Evolutionary conservation across 345 rosid genomes (phyloP).

Genomic region (Eucalyptus pauciflora): DNA sequence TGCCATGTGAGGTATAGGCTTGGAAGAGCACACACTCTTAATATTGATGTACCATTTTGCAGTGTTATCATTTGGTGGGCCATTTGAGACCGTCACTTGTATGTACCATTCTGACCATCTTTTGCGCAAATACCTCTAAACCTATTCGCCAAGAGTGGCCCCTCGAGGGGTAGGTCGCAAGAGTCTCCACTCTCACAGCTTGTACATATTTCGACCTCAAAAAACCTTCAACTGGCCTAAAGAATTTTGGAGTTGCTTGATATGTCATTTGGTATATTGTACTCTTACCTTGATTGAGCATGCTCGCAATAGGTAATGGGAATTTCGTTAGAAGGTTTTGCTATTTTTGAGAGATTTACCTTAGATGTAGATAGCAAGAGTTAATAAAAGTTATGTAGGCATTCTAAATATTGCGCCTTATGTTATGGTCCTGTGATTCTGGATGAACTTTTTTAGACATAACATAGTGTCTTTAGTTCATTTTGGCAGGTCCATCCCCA

Average conservation of each 20-base stretch:
- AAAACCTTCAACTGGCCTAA: not conserved
- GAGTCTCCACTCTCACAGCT: not conserved
- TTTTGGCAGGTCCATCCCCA: not conserved
- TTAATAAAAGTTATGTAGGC: not conserved
- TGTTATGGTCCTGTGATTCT: not conserved
- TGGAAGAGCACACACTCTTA: too few relatives aligned
- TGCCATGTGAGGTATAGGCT: too few relatives aligned
- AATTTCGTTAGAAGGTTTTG: not conserved
- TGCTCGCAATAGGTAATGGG: not conserved
- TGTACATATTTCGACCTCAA: not conserved
- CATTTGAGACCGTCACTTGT: too few relatives aligned
- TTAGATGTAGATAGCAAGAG: not conserved
- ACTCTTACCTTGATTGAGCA: not conserved
- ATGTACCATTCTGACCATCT: too few relatives aligned
- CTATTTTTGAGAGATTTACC: not conserved
- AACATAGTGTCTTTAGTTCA: not conserved
- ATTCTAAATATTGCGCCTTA: not conserved
- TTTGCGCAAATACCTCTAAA: too few relatives aligned
- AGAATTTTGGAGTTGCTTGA: not conserved
- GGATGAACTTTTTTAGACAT: not conserved
- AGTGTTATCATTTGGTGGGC: too few relatives aligned
- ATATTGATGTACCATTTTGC: too few relatives aligned
- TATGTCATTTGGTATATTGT: not conserved
- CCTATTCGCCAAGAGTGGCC: too few relatives aligned
- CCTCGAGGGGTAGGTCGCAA: too few relatives aligned